Conservation (phyloP, 192 early-diverging fungal genomes). For the Umbelopsis vinacea region DNA sequence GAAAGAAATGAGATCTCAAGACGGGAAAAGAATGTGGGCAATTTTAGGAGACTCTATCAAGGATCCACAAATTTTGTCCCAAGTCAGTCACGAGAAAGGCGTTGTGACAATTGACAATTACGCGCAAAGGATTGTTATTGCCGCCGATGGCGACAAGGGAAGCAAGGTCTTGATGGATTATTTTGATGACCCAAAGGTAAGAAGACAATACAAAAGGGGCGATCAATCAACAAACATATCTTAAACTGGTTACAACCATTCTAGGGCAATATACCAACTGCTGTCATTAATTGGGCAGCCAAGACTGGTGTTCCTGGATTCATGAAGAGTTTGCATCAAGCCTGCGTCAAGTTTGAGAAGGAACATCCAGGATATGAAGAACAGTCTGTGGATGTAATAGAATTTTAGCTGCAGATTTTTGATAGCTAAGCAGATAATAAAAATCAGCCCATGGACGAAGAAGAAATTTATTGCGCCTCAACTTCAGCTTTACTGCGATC, state of each 20-base stretch:
- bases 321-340: constrained; percentile 32
- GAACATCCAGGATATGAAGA: neutral
- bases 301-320: constrained; percentile 44
- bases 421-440: neutral
- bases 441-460: too few species aligned
- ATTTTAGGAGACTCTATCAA: constrained; percentile 40
- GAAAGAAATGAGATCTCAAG: neutral
- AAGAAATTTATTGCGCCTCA: too few species aligned
- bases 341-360: constrained; percentile 27
- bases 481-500: too few species aligned
- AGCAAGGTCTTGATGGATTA: constrained; percentile 54
- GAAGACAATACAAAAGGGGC: neutral
- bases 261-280: constrained; percentile 41
- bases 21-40: constrained; percentile 21
- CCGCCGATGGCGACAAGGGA: constrained; percentile 47
- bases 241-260: neutral
- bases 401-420: constrained; percentile 7
- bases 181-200: constrained; percentile 60
- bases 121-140: constrained; percentile 53
- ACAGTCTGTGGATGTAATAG: neutral
- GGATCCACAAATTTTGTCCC: constrained; percentile 27
- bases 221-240: neutral
- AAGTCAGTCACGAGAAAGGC: constrained; percentile 44
- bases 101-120: constrained; percentile 53
- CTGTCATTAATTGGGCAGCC: constrained; percentile 47